Evolutionary conservation across 2,329 filamentous ascomycete species (phyloP).

Genomic region (Thielaviopsis populi): DNA sequence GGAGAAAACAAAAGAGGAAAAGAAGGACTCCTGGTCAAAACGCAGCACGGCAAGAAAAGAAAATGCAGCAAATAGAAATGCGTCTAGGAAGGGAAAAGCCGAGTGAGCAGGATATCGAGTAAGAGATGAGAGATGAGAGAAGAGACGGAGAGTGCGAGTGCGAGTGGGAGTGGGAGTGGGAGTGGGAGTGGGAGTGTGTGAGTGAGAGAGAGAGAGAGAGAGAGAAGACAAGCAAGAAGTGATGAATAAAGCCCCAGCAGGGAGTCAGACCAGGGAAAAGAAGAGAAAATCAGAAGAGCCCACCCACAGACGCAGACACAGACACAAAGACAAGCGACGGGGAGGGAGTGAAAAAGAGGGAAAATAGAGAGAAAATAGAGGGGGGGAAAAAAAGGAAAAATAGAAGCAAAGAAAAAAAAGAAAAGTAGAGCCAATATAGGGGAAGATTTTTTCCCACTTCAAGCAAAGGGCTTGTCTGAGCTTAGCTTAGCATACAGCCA

Average conservation of each 20-base stretch:
- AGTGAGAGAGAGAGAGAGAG: no score
- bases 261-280: conserved; percentile 7
- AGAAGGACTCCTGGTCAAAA: not conserved
- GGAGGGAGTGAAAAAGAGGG: not conserved
- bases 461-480: not conserved
- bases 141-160: no score
- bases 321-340: not conserved
- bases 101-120: not conserved
- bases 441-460: conserved; percentile 1
- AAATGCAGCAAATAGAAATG: not conserved
- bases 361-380: not conserved
- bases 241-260: not conserved
- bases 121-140: no score
- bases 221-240: not conserved
- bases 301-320: not conserved
- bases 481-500: conserved; percentile 2
- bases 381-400: not conserved
- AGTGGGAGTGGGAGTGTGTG: no score
- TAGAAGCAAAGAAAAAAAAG: not conserved
- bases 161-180: no score
- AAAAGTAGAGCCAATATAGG: not conserved
- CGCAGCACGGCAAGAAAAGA: not conserved
- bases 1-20: not conserved
- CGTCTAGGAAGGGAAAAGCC: not conserved
- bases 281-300: conserved; percentile 8